Conservation (phyloP, 1,284 basidiomycete genomes). For the Microbotryomycetes sp. region DNA sequence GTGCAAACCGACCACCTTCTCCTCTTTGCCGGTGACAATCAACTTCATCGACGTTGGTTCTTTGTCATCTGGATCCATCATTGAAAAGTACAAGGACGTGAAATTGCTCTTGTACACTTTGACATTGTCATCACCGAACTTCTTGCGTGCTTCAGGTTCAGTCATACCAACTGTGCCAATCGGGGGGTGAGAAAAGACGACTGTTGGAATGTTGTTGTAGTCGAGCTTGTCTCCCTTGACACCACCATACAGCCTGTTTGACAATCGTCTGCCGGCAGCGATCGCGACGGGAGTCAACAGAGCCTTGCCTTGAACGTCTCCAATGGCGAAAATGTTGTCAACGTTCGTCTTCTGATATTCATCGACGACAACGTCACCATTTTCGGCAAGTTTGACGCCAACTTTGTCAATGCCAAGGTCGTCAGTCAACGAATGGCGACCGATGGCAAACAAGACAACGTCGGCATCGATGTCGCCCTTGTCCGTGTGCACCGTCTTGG, state of each 20-base stretch:
- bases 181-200: conserved; percentile 94
- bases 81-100: conserved; percentile 42
- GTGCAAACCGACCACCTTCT: conserved; percentile 91
- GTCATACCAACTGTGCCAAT: conserved; percentile 88
- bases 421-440: conserved; percentile 73
- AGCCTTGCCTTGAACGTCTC: conserved; percentile 87
- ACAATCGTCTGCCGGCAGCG: conserved; percentile 81
- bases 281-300: conserved; percentile 97
- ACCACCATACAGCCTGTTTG: conserved; percentile 84
- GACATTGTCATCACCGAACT: conserved; percentile 75
- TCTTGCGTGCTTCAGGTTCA: conserved; percentile 77
- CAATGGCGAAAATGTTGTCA: conserved; percentile 69
- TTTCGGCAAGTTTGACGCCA: conserved; percentile 67
- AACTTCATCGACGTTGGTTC: conserved; percentile 92
- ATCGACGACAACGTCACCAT: conserved; percentile 80
- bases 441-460: conserved; percentile 88
- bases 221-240: conserved; percentile 61
- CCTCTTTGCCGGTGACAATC: conserved; percentile 74
- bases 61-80: conserved; percentile 76
- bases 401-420: conserved; percentile 69
- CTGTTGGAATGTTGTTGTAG: conserved; percentile 82
- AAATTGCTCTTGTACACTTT: conserved; percentile 70
- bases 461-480: conserved; percentile 79
- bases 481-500: conserved; percentile 58
- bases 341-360: conserved; percentile 82